Evolutionary conservation across 2,329 filamentous ascomycete genomes (phyloP).

Genomic region (Phaeosphaeriaceae sp.): DNA sequence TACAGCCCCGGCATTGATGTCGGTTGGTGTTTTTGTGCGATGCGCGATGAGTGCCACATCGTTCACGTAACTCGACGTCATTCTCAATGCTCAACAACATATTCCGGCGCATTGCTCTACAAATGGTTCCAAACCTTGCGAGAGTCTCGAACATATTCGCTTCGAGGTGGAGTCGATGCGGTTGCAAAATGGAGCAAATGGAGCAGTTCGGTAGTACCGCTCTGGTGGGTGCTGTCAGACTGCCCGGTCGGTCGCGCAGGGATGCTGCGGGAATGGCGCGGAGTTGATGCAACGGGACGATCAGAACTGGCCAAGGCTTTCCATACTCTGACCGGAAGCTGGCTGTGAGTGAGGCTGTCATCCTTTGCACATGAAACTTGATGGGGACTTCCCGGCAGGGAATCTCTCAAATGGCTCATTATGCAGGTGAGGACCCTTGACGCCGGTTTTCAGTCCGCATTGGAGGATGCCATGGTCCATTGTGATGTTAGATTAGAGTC

Average conservation of each 20-base stretch:
- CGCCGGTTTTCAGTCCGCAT: not conserved
- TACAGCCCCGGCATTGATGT: not conserved
- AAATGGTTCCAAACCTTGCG: not conserved
- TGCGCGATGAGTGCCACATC: not conserved
- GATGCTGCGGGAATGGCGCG: slow-evolving; percentile 7
- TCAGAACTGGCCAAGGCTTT: not conserved
- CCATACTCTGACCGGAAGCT: not conserved
- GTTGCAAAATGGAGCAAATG: not conserved
- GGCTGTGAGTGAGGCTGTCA: not conserved
- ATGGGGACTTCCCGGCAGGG: not conserved
- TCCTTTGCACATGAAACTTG: not conserved
- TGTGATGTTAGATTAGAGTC: not conserved
- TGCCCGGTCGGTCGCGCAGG: slow-evolving; percentile 1
- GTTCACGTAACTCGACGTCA: slow-evolving; percentile 1
- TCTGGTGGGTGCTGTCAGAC: not conserved
- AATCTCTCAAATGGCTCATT: not conserved
- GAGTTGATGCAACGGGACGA: slow-evolving; percentile 7
- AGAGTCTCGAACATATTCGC: not conserved
- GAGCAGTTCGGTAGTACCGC: not conserved
- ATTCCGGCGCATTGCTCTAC: not conserved
- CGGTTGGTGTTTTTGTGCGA: not conserved
- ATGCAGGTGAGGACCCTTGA: not conserved
- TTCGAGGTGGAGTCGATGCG: not conserved
- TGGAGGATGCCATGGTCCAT: not conserved
- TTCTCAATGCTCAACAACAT: not conserved